Percentiles rank a stretch among this genome's conserved stretches.
phyloP scores from a whole-genome alignment of 108 stramenopile species.

The Discostella stelligeroides region DNA sequence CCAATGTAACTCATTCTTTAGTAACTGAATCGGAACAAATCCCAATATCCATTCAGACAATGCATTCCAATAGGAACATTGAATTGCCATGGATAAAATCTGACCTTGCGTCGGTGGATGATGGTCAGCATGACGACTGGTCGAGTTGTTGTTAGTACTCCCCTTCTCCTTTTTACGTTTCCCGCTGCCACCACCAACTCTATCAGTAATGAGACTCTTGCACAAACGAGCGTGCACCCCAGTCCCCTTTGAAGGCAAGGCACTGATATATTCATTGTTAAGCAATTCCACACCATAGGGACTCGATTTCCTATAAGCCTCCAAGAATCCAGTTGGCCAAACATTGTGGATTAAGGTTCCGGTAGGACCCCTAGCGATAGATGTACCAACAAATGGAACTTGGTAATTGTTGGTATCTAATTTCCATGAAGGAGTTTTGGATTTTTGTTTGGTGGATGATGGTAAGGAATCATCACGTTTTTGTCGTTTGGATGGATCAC shows the following conservation, averaged over 20 bases:
- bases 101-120: conserved; percentile 23
- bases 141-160: not conserved
- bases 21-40: conserved; percentile 53
- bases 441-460: conserved; percentile 20
- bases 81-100: conserved; percentile 34
- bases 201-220: conserved; percentile 1
- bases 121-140: too few species aligned
- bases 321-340: conserved; percentile 84
- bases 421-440: conserved; percentile 67
- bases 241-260: conserved; percentile 25
- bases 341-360: conserved; percentile 31
- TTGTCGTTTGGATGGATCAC: too few species aligned
- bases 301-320: conserved; percentile 70
- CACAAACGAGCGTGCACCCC: conserved; percentile 42
- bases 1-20: conserved; percentile 24
- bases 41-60: conserved; percentile 42
- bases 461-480: not conserved
- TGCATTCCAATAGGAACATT: conserved; percentile 40
- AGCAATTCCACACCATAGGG: conserved; percentile 74
- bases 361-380: conserved; percentile 64
- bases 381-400: conserved; percentile 87
- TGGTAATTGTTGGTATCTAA: conserved; percentile 71
- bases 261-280: conserved; percentile 56
- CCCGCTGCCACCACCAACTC: not conserved
- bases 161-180: conserved; percentile 4